Conservation (phyloP, 352 stramenopile species). For the Pythium sukuiense region DNA sequence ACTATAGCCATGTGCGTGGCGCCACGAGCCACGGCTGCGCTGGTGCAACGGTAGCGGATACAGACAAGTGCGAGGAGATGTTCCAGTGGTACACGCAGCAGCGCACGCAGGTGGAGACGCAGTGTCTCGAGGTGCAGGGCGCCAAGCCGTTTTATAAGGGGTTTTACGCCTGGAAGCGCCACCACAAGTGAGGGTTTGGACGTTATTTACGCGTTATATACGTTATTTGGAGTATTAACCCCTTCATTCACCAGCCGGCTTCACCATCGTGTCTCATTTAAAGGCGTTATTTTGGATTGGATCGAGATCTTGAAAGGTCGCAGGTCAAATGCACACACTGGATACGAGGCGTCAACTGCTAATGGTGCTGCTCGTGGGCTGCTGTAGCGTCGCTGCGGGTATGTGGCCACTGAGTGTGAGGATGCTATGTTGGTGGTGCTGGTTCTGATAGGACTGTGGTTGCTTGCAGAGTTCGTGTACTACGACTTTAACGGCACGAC, state of each 20-base stretch:
- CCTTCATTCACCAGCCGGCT: no score
- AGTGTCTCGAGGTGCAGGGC: constrained; percentile 46
- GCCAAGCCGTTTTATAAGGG: constrained; percentile 29
- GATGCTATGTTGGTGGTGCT: background rate
- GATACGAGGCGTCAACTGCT: background rate
- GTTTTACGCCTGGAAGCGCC: constrained; percentile 30
- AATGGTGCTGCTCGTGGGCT: background rate
- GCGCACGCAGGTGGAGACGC: constrained; percentile 38
- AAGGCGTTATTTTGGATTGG: background rate
- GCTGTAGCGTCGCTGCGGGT: background rate
- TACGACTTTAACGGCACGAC: constrained; percentile 86
- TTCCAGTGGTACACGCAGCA: constrained; percentile 58
- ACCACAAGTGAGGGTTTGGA: constrained; percentile 6
- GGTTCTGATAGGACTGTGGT: background rate
- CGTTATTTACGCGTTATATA: constrained; percentile 8
- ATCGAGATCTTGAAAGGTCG: constrained; percentile 17
- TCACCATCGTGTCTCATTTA: background rate
- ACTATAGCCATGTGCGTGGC: constrained; percentile 51
- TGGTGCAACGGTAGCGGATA: background rate
- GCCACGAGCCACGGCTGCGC: constrained; percentile 34
- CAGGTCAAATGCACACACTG: background rate
- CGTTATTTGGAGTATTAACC: background rate
- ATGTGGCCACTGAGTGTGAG: background rate
- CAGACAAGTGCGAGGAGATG: constrained; percentile 32
- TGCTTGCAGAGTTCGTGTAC: constrained; percentile 72